phyloP scores from a whole-genome alignment of 306 rosid genomes.

The Lotus japonicus region DNA sequence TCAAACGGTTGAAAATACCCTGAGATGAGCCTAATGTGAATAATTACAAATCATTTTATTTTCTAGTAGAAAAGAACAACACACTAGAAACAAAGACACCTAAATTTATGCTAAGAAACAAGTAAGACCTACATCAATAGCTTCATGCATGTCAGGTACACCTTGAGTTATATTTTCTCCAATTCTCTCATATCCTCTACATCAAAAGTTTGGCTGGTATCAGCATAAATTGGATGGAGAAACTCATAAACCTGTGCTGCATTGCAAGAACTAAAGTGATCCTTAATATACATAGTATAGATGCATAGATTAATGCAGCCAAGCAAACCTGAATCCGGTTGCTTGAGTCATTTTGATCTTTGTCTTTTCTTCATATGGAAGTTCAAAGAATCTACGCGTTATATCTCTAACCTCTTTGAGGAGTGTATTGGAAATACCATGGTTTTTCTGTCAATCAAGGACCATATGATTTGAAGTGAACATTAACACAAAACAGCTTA shows the following conservation, averaged over 20 bases:
- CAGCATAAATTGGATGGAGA: conserved; percentile 4
- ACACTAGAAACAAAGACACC: conserved; percentile 1
- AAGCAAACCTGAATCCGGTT: conserved; percentile 64
- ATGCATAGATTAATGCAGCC: not conserved
- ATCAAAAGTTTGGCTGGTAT: conserved; percentile 19
- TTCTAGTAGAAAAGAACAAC: not conserved
- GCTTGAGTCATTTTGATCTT: conserved; percentile 66
- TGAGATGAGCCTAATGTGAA: not conserved
- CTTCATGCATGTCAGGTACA: conserved; percentile 84
- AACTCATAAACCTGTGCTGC: not conserved
- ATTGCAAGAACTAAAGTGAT: not conserved
- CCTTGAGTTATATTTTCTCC: conserved; percentile 86
- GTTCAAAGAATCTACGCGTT: conserved; percentile 57
- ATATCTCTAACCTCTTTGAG: conserved; percentile 48
- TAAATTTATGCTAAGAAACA: not conserved
- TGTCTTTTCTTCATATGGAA: conserved; percentile 74
- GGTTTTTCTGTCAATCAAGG: conserved; percentile 60
- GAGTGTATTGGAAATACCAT: conserved; percentile 62
- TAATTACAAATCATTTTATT: not conserved
- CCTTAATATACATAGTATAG: not conserved
- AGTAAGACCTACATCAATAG: conserved; percentile 69
- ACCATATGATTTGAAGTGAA: not conserved
- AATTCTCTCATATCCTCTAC: conserved; percentile 79
- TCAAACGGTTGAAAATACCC: not conserved
- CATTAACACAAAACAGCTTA: not conserved